Evolutionary conservation across 805 yeast species (phyloP).

Genomic region (Yueomyces sp.): DNA sequence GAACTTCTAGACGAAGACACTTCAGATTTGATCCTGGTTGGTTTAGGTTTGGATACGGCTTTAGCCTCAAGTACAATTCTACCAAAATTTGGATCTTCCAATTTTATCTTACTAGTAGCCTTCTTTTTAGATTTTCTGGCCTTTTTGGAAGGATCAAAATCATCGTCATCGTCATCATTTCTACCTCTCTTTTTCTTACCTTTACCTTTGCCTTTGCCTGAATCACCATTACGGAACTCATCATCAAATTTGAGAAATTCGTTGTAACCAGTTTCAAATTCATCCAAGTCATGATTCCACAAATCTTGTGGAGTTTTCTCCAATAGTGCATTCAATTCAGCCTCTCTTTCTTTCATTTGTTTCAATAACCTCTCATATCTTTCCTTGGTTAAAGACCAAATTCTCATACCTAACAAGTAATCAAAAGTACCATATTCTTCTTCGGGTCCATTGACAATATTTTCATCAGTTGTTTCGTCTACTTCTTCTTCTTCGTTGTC

Average conservation of each 20-base stretch:
- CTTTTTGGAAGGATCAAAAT: conserved; percentile 16
- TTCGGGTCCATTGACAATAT: conserved; percentile 29
- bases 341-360: conserved; percentile 61
- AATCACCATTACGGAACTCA: conserved; percentile 38
- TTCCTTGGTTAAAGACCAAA: conserved; percentile 87
- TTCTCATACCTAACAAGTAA: conserved; percentile 80
- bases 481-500: conserved; percentile 31
- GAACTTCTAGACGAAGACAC: conserved; percentile 3
- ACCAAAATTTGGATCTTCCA: conserved; percentile 17
- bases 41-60: conserved; percentile 11
- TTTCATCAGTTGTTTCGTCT: conserved; percentile 26
- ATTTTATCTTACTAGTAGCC: conserved; percentile 10
- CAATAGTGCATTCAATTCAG: conserved; percentile 53
- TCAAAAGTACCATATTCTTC: conserved; percentile 60
- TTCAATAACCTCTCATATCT: conserved; percentile 67
- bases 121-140: conserved; percentile 6
- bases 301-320: conserved; percentile 69
- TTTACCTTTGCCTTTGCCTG: conserved; percentile 32
- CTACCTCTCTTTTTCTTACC: conserved; percentile 17
- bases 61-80: conserved; percentile 17
- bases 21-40: conserved; percentile 15
- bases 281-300: conserved; percentile 77
- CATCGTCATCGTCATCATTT: conserved; percentile 22
- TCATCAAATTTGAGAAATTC: conserved; percentile 55
- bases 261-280: conserved; percentile 52